phyloP scores from a whole-genome alignment of 1,284 basidiomycete species.

The Serendipita sp. region DNA sequence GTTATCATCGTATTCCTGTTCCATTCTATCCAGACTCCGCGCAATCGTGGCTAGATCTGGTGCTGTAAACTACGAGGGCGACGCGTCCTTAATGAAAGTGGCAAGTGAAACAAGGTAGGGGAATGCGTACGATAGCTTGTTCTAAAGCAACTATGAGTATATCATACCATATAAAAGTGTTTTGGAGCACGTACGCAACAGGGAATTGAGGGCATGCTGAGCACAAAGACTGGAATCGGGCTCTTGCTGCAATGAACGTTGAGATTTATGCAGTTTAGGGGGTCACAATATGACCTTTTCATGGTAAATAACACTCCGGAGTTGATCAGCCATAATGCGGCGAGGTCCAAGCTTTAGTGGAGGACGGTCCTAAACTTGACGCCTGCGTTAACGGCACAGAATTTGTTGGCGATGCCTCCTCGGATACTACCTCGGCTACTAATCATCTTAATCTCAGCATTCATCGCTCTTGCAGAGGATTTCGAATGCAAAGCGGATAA shows the following conservation, averaged over 20 bases:
- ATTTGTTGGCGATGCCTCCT: slow-evolving; percentile 15
- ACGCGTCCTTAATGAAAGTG: slow-evolving; percentile 1
- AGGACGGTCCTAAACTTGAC: too few relatives aligned
- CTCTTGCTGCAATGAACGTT: slow-evolving; percentile 34
- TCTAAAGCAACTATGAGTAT: background rate
- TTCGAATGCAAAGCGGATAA: slow-evolving; percentile 39
- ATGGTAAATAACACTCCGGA: slow-evolving; percentile 53
- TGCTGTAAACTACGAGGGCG: slow-evolving; percentile 52
- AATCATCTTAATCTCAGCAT: slow-evolving; percentile 23
- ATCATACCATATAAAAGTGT: slow-evolving; percentile 9
- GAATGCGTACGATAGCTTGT: slow-evolving; percentile 7
- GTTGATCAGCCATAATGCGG: slow-evolving; percentile 37
- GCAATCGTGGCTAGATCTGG: slow-evolving; percentile 79
- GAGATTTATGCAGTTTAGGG: background rate
- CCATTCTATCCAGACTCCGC: slow-evolving; percentile 39
- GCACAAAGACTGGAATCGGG: slow-evolving; percentile 69
- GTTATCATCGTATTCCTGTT: slow-evolving; percentile 31
- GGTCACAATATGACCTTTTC: slow-evolving; percentile 24
- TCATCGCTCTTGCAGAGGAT: slow-evolving; percentile 23
- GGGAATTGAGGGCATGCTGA: slow-evolving; percentile 69
- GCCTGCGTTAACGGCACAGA: slow-evolving; percentile 14
- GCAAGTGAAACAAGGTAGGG: slow-evolving; percentile 9
- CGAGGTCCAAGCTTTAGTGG: background rate
- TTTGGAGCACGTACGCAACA: slow-evolving; percentile 46
- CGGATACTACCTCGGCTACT: slow-evolving; percentile 17